phyloP scores from a whole-genome alignment of 495 filamentous ascomycete species.

The Aspergillus haitiensis region DNA sequence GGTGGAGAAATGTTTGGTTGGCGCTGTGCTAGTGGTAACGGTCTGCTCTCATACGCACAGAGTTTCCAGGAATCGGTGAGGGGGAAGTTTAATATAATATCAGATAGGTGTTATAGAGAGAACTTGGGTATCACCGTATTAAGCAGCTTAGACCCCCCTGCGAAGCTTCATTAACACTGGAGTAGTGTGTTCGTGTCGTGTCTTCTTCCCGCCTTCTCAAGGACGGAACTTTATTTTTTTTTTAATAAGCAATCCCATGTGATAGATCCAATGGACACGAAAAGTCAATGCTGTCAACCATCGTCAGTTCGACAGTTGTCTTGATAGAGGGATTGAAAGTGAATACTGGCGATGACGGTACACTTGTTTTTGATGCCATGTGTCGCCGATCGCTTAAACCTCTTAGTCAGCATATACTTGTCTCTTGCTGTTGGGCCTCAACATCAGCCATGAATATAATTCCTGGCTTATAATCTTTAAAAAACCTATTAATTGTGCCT shows the following conservation, averaged over 20 bases:
- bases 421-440: not conserved
- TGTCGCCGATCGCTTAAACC: slow-evolving; percentile 2
- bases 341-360: slow-evolving; percentile 44
- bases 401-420: slow-evolving; percentile 13
- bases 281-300: slow-evolving; percentile 1
- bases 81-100: not conserved
- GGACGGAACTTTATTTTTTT: slow-evolving; percentile 16
- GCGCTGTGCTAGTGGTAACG: not conserved
- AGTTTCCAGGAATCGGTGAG: not conserved
- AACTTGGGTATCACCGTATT: slow-evolving; percentile 9
- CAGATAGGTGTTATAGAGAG: not conserved
- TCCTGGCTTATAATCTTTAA: not conserved
- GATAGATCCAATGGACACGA: slow-evolving; percentile 11
- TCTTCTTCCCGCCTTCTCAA: not conserved
- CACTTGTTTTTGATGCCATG: slow-evolving; percentile 18
- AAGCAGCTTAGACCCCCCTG: slow-evolving; percentile 10
- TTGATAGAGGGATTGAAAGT: slow-evolving; percentile 33
- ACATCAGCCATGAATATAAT: slow-evolving; percentile 1
- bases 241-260: slow-evolving; percentile 15
- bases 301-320: slow-evolving; percentile 7
- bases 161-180: not conserved
- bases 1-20: not conserved
- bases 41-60: not conserved
- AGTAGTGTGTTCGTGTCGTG: not conserved
- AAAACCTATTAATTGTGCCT: not conserved